Evolutionary conservation across 2,329 filamentous ascomycete genomes (phyloP).

Genomic region (Mycosphaerella sp.): DNA sequence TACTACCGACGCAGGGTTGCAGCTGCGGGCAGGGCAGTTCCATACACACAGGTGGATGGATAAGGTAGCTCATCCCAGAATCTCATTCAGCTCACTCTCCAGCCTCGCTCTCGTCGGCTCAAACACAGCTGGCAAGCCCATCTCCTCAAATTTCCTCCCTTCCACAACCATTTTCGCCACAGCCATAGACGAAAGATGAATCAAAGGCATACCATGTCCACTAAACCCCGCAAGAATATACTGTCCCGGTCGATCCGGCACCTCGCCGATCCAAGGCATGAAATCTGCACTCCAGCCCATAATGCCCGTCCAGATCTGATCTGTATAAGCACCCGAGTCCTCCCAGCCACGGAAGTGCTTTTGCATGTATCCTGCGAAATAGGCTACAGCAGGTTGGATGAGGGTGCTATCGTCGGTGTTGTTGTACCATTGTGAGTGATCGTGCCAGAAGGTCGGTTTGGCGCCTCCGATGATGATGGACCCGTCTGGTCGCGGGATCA

Average conservation of each 20-base stretch:
- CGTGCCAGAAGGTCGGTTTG: conserved; percentile 5
- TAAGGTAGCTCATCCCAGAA: too few species aligned
- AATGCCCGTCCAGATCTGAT: conserved; percentile 40
- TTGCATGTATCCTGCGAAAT: conserved; percentile 47
- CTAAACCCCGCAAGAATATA: conserved; percentile 48
- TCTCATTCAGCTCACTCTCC: conserved; percentile 1
- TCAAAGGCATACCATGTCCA: conserved; percentile 47
- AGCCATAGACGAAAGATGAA: conserved; percentile 1
- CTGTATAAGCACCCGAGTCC: conserved; percentile 33
- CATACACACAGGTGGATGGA: too few species aligned
- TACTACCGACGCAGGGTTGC: too few species aligned
- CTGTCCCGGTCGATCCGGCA: conserved; percentile 39
- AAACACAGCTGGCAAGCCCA: conserved; percentile 1
- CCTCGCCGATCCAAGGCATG: conserved; percentile 40
- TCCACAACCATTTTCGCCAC: conserved; percentile 4
- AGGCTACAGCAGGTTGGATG: conserved; percentile 38
- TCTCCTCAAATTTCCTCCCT: background rate
- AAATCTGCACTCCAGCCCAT: conserved; percentile 25
- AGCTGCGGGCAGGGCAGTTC: too few species aligned
- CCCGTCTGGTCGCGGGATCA: background rate
- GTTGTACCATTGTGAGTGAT: conserved; percentile 40
- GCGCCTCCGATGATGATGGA: background rate
- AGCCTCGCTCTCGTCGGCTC: conserved; percentile 1
- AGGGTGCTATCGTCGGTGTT: conserved; percentile 42
- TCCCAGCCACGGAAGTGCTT: conserved; percentile 46